Percentiles rank a stretch among this genome's conserved stretches.
phyloP scores from a whole-genome alignment of 352 stramenopile species.

The Pythium aquatile region DNA sequence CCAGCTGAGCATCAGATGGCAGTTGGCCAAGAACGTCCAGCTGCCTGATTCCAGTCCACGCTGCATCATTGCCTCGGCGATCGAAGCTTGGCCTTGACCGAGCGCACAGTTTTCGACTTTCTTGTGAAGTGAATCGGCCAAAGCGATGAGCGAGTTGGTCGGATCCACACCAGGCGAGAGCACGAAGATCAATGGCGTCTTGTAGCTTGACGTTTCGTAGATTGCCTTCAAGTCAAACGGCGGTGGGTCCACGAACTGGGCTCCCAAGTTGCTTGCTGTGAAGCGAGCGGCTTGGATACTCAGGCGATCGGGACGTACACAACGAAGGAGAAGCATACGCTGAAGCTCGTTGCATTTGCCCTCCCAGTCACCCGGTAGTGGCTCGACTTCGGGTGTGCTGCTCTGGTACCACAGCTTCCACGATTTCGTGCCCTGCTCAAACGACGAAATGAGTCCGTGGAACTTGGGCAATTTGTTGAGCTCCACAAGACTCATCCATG shows the following conservation, averaged over 20 bases:
- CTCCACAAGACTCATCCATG: conserved; percentile 92
- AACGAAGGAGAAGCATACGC: conserved; percentile 91
- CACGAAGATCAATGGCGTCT: conserved; percentile 95
- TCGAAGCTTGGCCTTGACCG: conserved; percentile 91
- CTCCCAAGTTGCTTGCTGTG: conserved; percentile 88
- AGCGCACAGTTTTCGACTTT: conserved; percentile 92
- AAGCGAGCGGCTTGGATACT: conserved; percentile 92
- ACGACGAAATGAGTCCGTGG: conserved; percentile 85
- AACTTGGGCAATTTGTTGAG: conserved; percentile 90
- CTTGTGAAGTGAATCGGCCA: conserved; percentile 79
- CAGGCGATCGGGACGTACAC: conserved; percentile 90
- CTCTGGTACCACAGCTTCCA: conserved; percentile 88
- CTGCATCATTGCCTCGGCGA: conserved; percentile 89
- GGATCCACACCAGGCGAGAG: conserved; percentile 94
- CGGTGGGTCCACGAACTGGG: conserved; percentile 92
- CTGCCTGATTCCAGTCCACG: conserved; percentile 83
- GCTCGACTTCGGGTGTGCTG: conserved; percentile 87
- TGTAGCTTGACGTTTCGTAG: conserved; percentile 85
- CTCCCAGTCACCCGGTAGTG: conserved; percentile 92
- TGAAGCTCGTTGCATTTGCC: conserved; percentile 93
- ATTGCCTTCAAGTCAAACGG: conserved; percentile 91
- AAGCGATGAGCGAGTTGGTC: conserved; percentile 89
- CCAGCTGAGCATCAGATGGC: conserved; percentile 96
- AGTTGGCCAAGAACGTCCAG: conserved; percentile 97
- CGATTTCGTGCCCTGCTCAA: conserved; percentile 84